Evolutionary conservation across 495 filamentous ascomycete genomes (phyloP).

Genomic region (Tuber microsphaerosporum): DNA sequence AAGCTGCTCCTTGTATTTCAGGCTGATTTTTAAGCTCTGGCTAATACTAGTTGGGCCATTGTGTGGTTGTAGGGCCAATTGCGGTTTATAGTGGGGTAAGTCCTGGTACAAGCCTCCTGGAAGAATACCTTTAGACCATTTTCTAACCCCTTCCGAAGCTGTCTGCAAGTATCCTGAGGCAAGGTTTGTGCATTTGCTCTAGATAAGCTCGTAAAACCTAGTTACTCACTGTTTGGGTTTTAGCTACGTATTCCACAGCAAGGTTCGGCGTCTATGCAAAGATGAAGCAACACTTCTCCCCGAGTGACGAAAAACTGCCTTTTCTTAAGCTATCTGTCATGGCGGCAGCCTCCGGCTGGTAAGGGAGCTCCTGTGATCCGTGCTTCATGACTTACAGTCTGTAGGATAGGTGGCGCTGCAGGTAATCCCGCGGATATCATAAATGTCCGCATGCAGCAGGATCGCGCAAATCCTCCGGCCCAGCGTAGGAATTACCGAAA

Average conservation of each 20-base stretch:
- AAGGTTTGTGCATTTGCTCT: conserved; percentile 43
- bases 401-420: conserved; percentile 66
- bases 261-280: conserved; percentile 94
- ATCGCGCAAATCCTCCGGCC: conserved; percentile 65
- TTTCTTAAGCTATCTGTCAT: conserved; percentile 70
- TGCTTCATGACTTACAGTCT: conserved; percentile 6
- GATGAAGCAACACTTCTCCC: conserved; percentile 61
- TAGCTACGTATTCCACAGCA: conserved; percentile 74
- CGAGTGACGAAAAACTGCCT: conserved; percentile 50
- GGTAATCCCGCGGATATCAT: conserved; percentile 93
- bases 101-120: conserved; percentile 14
- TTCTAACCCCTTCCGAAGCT: conserved; percentile 50
- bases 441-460: conserved; percentile 98
- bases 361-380: conserved; percentile 7
- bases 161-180: conserved; percentile 82
- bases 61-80: conserved; percentile 46
- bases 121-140: background rate
- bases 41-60: conserved; percentile 4
- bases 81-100: conserved; percentile 76
- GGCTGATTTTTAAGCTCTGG: background rate
- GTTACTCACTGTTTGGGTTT: conserved; percentile 10
- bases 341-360: conserved; percentile 71
- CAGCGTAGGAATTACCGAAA: conserved; percentile 82
- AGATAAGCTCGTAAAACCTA: background rate
- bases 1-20: background rate